phyloP scores from a whole-genome alignment of 331 rosid species.

The Arachis monticola region DNA sequence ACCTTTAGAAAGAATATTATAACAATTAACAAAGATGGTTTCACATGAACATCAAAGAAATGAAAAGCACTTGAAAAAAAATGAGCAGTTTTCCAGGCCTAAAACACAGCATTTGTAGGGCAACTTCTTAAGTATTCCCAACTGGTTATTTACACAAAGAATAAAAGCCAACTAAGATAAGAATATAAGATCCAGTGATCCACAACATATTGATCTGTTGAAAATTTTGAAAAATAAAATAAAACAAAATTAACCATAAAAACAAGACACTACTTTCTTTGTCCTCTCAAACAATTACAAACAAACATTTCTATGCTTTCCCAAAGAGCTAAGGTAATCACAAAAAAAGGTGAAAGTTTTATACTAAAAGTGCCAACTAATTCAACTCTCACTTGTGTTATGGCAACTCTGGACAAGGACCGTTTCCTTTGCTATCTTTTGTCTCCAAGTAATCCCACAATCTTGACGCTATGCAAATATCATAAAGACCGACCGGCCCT shows the following conservation, averaged over 20 bases:
- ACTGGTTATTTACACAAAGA: constrained; percentile 56
- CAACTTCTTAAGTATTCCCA: constrained; percentile 37
- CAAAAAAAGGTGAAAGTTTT: constrained; percentile 31
- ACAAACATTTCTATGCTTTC: constrained; percentile 41
- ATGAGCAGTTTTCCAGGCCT: too few relatives aligned
- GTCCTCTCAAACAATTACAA: constrained; percentile 35
- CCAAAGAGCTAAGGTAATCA: constrained; percentile 27
- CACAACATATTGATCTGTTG: constrained; percentile 23
- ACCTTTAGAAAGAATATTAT: too few relatives aligned
- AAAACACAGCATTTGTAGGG: background rate
- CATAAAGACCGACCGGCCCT: constrained; percentile 41
- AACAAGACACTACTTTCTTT: constrained; percentile 17
- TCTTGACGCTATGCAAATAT: constrained; percentile 32
- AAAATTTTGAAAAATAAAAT: background rate
- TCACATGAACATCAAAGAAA: too few relatives aligned
- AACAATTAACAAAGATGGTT: too few relatives aligned
- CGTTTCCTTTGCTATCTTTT: constrained; percentile 29
- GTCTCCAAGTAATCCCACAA: constrained; percentile 33
- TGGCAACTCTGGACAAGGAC: constrained; percentile 5
- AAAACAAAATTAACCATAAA: background rate
- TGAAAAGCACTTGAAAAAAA: too few relatives aligned
- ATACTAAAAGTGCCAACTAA: constrained; percentile 35
- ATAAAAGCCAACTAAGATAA: constrained; percentile 34
- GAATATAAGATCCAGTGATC: constrained; percentile 32
- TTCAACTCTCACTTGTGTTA: constrained; percentile 27